A percentile compares a stretch with the other conserved stretches of the same genome.
These are phyloP conservation scores for Cocos nucifera DNA, from an alignment of 176 grass and related monocot species.

Conservation along the genomic window DNA sequence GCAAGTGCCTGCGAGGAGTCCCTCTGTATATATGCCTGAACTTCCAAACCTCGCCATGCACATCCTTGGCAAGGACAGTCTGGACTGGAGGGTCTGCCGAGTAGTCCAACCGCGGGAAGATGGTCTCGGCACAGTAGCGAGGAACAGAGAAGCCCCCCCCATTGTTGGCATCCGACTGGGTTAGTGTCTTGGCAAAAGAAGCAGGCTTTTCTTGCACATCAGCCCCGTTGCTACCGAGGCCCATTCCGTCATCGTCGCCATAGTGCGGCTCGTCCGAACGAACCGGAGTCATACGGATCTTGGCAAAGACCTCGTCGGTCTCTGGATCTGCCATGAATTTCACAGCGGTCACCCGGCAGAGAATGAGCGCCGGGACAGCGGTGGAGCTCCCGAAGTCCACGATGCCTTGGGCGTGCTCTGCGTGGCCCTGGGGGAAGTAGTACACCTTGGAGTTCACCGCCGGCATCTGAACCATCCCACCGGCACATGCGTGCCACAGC, in stretches of 20 bases:
- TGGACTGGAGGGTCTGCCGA: conserved; percentile 49
- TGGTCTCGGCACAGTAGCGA: conserved; percentile 73
- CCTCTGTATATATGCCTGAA: conserved; percentile 98
- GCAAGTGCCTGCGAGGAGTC: conserved; percentile 74
- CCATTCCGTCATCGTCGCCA: conserved; percentile 26
- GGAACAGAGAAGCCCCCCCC: conserved; percentile 83
- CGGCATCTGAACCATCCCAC: conserved; percentile 73
- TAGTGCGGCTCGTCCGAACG: conserved; percentile 22
- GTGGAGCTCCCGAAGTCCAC: conserved; percentile 20
- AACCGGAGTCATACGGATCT: conserved; percentile 47
- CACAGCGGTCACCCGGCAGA: conserved; percentile 43
- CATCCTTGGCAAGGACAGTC: conserved; percentile 49
- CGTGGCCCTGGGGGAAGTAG: conserved; percentile 99
- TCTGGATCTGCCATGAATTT: conserved; percentile 71
- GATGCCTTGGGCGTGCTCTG: conserved; percentile 56
- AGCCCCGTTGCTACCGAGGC: not conserved
- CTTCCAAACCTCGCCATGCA: conserved; percentile 70
- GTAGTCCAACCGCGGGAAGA: conserved; percentile 84
- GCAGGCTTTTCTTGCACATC: conserved; percentile 42
- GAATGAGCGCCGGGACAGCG: conserved; percentile 38
- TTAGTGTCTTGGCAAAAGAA: conserved; percentile 83
- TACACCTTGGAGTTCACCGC: conserved; percentile 69
- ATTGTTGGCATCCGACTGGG: conserved; percentile 94
- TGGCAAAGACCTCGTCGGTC: conserved; percentile 62
- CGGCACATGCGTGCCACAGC: conserved; percentile 92